Conservation (phyloP, 2,329 filamentous ascomycete genomes). For the Sporothrix variecibatus region DNA sequence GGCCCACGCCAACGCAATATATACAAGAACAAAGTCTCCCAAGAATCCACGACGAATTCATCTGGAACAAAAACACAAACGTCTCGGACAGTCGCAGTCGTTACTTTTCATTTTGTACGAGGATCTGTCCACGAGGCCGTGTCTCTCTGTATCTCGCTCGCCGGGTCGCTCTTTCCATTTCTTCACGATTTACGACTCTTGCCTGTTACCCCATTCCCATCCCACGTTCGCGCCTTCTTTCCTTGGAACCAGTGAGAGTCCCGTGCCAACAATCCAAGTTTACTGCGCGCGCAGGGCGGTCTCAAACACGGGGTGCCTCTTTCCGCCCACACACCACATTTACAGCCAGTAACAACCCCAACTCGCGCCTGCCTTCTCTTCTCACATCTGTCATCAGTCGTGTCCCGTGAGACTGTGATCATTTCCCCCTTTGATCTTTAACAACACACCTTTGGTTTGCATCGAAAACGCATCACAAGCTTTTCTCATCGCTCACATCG, state of each 20-base stretch:
- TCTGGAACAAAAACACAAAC: conserved; percentile 6
- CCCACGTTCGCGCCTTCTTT: conserved; percentile 9
- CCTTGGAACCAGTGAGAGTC: conserved; percentile 6
- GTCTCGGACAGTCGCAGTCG: background rate
- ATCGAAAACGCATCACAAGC: background rate
- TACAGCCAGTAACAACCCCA: background rate
- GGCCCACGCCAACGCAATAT: background rate
- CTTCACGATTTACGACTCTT: conserved; percentile 1
- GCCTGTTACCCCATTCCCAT: background rate
- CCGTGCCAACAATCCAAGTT: conserved; percentile 22
- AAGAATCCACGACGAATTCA: background rate
- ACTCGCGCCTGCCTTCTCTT: conserved; percentile 7
- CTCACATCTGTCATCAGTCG: background rate
- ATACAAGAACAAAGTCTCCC: background rate
- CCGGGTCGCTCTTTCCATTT: conserved; percentile 13
- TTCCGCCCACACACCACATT: background rate
- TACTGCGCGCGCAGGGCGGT: conserved; percentile 4
- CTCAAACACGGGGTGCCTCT: conserved; percentile 8
- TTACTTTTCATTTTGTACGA: background rate
- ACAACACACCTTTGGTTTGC: background rate
- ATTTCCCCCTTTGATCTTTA: background rate
- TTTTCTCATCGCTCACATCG: background rate
- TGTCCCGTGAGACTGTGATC: background rate
- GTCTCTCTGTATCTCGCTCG: background rate
- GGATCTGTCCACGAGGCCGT: background rate